phyloP scores from a whole-genome alignment of 306 rosid species.

The Cicer cuneatum region DNA sequence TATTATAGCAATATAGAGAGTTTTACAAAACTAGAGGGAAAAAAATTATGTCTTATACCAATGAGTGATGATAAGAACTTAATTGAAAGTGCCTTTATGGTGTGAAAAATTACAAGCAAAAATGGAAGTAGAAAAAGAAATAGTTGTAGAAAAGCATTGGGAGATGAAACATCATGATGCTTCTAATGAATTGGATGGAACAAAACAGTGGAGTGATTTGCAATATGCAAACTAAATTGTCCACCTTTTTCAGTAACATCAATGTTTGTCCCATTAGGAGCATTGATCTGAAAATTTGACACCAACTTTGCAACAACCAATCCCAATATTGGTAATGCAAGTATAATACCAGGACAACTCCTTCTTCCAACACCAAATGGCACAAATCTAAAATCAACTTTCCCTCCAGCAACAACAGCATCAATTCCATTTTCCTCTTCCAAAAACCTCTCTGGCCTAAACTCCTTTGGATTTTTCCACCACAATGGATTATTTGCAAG shows the following conservation, averaged over 20 bases:
- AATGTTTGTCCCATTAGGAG: conserved; percentile 54
- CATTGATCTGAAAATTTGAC: conserved; percentile 61
- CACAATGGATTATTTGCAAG: conserved; percentile 78
- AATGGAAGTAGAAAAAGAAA: not conserved
- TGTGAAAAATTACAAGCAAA: not conserved
- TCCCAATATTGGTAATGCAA: conserved; percentile 83
- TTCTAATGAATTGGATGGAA: conserved; percentile 44
- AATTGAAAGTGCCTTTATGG: not conserved
- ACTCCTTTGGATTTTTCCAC: conserved; percentile 79
- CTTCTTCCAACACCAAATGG: conserved; percentile 90
- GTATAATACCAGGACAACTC: conserved; percentile 86
- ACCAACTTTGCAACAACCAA: conserved; percentile 68
- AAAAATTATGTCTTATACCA: not conserved
- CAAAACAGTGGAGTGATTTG: conserved; percentile 67
- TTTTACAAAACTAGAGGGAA: not conserved
- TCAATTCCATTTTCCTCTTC: conserved; percentile 68
- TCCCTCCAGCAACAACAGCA: conserved; percentile 71
- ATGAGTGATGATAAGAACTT: not conserved
- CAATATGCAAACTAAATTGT: conserved; percentile 77
- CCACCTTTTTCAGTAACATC: conserved; percentile 84
- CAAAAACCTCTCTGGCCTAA: conserved; percentile 80
- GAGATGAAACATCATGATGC: not conserved
- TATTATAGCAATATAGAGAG: too few relatives aligned
- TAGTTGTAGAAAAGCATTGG: not conserved
- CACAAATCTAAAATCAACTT: conserved; percentile 70